These are phyloP conservation scores for Russula abietina DNA, from an alignment of 768 basidiomycete genomes.

Conservation along the genomic window DNA sequence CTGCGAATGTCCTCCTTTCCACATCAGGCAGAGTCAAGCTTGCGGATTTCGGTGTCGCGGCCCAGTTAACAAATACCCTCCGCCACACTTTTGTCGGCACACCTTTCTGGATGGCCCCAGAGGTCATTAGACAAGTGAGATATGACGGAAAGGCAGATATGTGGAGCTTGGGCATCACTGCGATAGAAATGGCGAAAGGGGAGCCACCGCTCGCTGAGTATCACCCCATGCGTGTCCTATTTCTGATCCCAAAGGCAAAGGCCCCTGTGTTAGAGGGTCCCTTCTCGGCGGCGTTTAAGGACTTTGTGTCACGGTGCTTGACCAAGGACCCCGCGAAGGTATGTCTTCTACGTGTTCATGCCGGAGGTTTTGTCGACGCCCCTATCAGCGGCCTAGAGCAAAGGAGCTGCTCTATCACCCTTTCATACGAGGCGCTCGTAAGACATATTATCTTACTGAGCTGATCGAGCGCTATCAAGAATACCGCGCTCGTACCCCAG, in stretches of 20 bases:
- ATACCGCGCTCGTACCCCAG: slow-evolving; percentile 54
- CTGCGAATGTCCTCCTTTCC: slow-evolving; percentile 89
- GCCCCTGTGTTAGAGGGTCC: slow-evolving; percentile 84
- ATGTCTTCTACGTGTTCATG: slow-evolving; percentile 12
- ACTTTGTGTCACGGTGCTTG: slow-evolving; percentile 84
- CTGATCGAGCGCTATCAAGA: slow-evolving; percentile 85
- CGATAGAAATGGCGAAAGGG: slow-evolving; percentile 96
- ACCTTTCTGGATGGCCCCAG: slow-evolving; percentile 98
- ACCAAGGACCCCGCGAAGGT: slow-evolving; percentile 87
- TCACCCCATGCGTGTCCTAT: slow-evolving; percentile 97
- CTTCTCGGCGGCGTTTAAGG: slow-evolving; percentile 84
- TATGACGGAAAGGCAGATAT: slow-evolving; percentile 96
- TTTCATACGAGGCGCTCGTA: slow-evolving; percentile 81
- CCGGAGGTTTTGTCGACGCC: slow-evolving; percentile 16
- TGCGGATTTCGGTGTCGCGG: slow-evolving; percentile 97
- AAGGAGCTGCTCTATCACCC: slow-evolving; percentile 90
- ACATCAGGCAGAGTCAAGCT: slow-evolving; percentile 92
- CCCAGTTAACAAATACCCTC: slow-evolving; percentile 88
- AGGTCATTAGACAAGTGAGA: slow-evolving; percentile 94
- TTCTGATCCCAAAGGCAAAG: slow-evolving; percentile 95
- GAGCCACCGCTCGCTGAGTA: slow-evolving; percentile 96
- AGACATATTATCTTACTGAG: slow-evolving; percentile 78
- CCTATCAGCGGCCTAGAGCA: slow-evolving; percentile 72
- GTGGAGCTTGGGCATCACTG: slow-evolving; percentile 97
- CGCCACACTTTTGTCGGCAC: slow-evolving; percentile 98